Conservation (phyloP, 2,329 filamentous ascomycete species). For the Penicillium sp. region DNA sequence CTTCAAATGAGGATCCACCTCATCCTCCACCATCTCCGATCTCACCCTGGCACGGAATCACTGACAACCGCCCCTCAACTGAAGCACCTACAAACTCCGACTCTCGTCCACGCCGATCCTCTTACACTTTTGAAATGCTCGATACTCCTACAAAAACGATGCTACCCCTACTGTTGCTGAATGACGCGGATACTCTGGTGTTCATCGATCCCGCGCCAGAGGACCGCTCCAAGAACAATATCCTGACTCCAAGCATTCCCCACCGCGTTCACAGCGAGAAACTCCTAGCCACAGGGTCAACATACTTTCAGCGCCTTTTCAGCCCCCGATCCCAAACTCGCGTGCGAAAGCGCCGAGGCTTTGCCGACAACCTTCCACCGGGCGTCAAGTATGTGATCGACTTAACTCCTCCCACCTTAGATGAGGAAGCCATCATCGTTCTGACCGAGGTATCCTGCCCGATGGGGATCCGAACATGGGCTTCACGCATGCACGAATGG, state of each 20-base stretch:
- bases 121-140: not conserved
- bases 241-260: slow-evolving; percentile 31
- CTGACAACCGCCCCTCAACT: not conserved
- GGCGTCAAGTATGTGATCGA: slow-evolving; percentile 67
- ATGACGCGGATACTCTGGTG: slow-evolving; percentile 46
- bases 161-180: slow-evolving; percentile 30
- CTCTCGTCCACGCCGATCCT: not conserved
- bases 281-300: slow-evolving; percentile 39
- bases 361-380: slow-evolving; percentile 35
- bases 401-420: slow-evolving; percentile 66
- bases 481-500: slow-evolving; percentile 48
- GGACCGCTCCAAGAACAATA: slow-evolving; percentile 21
- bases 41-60: slow-evolving; percentile 1
- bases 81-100: not conserved
- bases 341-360: slow-evolving; percentile 40
- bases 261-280: slow-evolving; percentile 44
- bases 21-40: not conserved
- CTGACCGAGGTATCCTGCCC: slow-evolving; percentile 66
- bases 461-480: slow-evolving; percentile 62
- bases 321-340: slow-evolving; percentile 36
- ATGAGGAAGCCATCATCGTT: slow-evolving; percentile 66
- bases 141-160: slow-evolving; percentile 1
- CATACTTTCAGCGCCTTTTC: slow-evolving; percentile 41
- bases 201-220: slow-evolving; percentile 44
- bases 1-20: not conserved